Base-by-base conservation (phyloP, 2,329 filamentous ascomycete species). In the Calonectria crousiana region DNA sequence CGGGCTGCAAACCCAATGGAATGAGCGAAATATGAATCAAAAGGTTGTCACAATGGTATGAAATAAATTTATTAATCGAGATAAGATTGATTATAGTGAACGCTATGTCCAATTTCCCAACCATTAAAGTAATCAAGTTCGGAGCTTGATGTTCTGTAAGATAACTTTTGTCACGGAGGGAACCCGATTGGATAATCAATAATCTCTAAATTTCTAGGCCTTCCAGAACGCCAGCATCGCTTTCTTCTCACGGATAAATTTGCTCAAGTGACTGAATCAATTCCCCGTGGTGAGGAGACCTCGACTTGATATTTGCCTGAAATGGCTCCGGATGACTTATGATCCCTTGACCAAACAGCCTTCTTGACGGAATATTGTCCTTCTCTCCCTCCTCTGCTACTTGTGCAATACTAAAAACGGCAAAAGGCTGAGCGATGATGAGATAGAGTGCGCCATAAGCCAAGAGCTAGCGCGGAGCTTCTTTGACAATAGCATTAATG, bases 371-470 rank as follows among this genome's bases (percentile, higher is more conserved):
- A 16, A 26, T 47, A 32, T 28, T 49, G 6, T 69, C 20, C 36
- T 38, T 20, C 20, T 6, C 32, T 0, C 36, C 60, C 1, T 73
- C 34, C 3, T 38, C 64, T 1, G 4, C 5, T 32, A 67, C 20
- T 4, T 26, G 32, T 6, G 60, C 70, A 8, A 89, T 83, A 4
- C 83, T 80, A 69, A 90, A 90, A 0, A 86, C 87, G 0, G 88
- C 83, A 3, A 91, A 81, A 0, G 84, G 80, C 52, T 87, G 87
- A 0, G 83, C 87, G 23, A 85, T 77, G 5, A 72, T 84, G 18
- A 85, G 74, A 65, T 80, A 85, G 0, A 84, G 23, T 1, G 79
- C 76, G 1, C 78, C 71, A 14, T 82, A 78, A 0, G 83, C 83
- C 2, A 85, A 72, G 14, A 80, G 75, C 80, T 79, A 84, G 1